These are phyloP conservation scores for Nemophila menziesii DNA, from an alignment of 257 asterid genomes.

Conservation along the genomic window DNA sequence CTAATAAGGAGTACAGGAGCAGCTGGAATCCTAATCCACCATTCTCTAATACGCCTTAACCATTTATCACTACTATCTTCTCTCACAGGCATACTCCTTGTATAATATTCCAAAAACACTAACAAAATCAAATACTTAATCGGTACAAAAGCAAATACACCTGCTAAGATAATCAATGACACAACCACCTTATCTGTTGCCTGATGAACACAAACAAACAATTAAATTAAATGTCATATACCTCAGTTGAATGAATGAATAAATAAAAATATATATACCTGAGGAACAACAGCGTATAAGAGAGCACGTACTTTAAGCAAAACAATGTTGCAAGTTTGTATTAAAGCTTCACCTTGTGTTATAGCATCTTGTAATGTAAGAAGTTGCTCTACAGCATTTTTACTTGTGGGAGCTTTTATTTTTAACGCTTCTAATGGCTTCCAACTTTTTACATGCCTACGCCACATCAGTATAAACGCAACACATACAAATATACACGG, in stretches of 20 bases:
- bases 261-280: constrained; percentile 32
- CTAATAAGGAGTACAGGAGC: constrained; percentile 68
- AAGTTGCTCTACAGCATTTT: constrained; percentile 80
- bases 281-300: constrained; percentile 54
- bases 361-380: constrained; percentile 69
- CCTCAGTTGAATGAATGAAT: not conserved
- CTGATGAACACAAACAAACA: constrained; percentile 20
- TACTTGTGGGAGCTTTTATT: constrained; percentile 54
- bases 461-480: constrained; percentile 63
- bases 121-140: constrained; percentile 33
- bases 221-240: not conserved
- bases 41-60: constrained; percentile 55
- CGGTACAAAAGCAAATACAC: constrained; percentile 30
- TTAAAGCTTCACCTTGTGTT: constrained; percentile 46
- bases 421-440: constrained; percentile 48
- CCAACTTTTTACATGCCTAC: constrained; percentile 28
- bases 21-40: constrained; percentile 89
- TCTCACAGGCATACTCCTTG: constrained; percentile 54
- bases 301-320: constrained; percentile 67
- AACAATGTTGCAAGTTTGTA: constrained; percentile 61
- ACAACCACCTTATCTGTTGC: constrained; percentile 46
- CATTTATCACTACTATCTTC: constrained; percentile 42
- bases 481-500: constrained; percentile 35
- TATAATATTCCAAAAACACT: constrained; percentile 48
- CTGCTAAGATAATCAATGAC: constrained; percentile 27